Evolutionary conservation across 2,329 filamentous ascomycete species (phyloP).

Genomic region (Colletotrichum tofieldiae): DNA sequence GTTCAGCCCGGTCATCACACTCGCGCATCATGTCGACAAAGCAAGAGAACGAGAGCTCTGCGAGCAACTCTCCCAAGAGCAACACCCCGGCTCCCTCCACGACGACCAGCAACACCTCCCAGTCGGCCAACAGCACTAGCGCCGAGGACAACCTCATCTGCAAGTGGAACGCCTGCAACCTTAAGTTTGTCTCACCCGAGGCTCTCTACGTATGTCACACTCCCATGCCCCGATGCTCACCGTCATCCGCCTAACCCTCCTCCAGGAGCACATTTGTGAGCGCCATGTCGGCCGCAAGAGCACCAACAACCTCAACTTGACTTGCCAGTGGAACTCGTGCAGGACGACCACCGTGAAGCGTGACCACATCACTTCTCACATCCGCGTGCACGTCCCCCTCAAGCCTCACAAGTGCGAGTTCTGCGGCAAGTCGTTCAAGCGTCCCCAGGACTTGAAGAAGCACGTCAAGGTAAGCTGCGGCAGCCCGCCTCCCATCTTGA

Average conservation of each 20-base stretch:
- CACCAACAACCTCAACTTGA: conserved; percentile 98
- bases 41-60: conserved; percentile 52
- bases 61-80: conserved; percentile 65
- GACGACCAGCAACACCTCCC: conserved; percentile 62
- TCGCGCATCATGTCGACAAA: conserved; percentile 45
- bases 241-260: conserved; percentile 3
- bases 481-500: background rate
- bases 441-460: conserved; percentile 98
- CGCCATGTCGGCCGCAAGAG: conserved; percentile 98
- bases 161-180: conserved; percentile 72
- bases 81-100: conserved; percentile 68
- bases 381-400: conserved; percentile 97
- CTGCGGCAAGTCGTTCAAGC: conserved; percentile 99
- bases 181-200: conserved; percentile 72
- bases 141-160: conserved; percentile 71
- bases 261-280: conserved; percentile 96
- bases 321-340: conserved; percentile 97
- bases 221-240: no score
- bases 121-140: conserved; percentile 53
- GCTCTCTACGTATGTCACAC: conserved; percentile 70
- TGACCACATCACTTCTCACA: conserved; percentile 99
- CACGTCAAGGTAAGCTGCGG: conserved; percentile 82
- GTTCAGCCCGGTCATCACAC: conserved; percentile 16
- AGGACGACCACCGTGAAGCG: conserved; percentile 98
- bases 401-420: conserved; percentile 99